These are phyloP conservation scores for Xylaria telfairii DNA, from an alignment of 495 filamentous ascomycete genomes.

Conservation along the genomic window DNA sequence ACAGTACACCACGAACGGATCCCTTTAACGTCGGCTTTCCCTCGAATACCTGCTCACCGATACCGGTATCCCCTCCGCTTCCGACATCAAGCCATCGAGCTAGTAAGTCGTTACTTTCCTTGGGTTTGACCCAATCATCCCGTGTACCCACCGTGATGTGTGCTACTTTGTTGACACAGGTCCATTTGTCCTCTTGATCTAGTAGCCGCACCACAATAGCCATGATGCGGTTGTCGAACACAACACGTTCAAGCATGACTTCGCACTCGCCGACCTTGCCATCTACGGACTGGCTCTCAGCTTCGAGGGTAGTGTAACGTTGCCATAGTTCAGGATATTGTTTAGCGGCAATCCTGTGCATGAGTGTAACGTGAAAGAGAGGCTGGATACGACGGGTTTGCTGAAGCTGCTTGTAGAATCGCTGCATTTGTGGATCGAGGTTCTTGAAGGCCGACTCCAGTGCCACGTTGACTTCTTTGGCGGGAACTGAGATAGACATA, in stretches of 20 bases:
- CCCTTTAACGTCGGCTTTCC: conserved; percentile 49
- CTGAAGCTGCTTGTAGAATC: conserved; percentile 78
- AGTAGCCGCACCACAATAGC: conserved; percentile 78
- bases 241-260: conserved; percentile 63
- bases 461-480: conserved; percentile 60
- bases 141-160: conserved; percentile 91
- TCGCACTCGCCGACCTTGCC: conserved; percentile 53
- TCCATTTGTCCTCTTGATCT: conserved; percentile 59
- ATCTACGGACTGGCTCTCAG: conserved; percentile 43
- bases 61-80: conserved; percentile 50
- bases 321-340: conserved; percentile 73
- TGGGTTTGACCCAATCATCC: conserved; percentile 75
- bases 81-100: conserved; percentile 65
- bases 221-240: conserved; percentile 87
- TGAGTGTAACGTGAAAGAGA: conserved; percentile 92
- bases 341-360: conserved; percentile 72
- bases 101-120: conserved; percentile 89
- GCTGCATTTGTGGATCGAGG: conserved; percentile 53
- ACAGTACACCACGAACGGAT: conserved; percentile 50
- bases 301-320: conserved; percentile 60
- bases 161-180: conserved; percentile 77
- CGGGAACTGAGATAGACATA: conserved; percentile 71
- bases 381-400: conserved; percentile 75
- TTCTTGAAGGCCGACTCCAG: conserved; percentile 73
- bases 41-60: conserved; percentile 56